Evolutionary conservation across 2,329 filamentous ascomycete genomes (phyloP), one percentile per base, ranked within the genome.

Genomic region (Sclerotinia subarctica): DNA sequence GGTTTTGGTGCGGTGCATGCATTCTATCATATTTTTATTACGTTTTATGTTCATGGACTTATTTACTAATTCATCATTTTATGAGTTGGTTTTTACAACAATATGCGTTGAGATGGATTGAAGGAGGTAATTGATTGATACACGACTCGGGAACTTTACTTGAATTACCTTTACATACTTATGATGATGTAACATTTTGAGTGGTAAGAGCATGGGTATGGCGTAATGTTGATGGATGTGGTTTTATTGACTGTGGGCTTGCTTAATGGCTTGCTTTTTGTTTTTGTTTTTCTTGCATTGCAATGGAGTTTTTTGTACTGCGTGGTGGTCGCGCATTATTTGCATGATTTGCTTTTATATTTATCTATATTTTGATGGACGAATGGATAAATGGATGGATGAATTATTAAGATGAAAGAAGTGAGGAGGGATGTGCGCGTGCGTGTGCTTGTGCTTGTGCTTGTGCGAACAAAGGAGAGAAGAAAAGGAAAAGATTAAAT

Each of bases 191-290:
- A n/a, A 42, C 38, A 42, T n/a, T 49, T 19, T 4, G 13, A 62
- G 26, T 62, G 58, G 46, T 49, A 49, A 49, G 58, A 62, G 44
- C 44, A 62, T 62, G 58, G 58, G 17, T 26, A 38, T 62, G 58
- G 58, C 58, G 58, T 62, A 62, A 62, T 49, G 38, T 35, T 35
- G 44, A 49, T 24, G 58, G 58, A 49, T 62, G 58, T 42, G 38
- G 38, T 42, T 42, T 42, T 42, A 24, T 49, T 47, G n/a, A 58
- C 35, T 62, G 29, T n/a, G 19, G 21, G 53, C 38, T 42, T 56
- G 32, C 32, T 15, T 38, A 21, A n/a, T 32, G 13, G 5, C 53
- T 21, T 21, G 53, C 53, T 38, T 17, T 15, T 42, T 42, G 38
- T 42, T 42, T 2, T 54, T 13, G 10, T 38, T 13, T 49, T 21